A percentile compares a stretch with the other conserved stretches of the same genome.
phyloP scores from a whole-genome alignment of 352 stramenopile genomes.

The Blastocystis sp. region DNA sequence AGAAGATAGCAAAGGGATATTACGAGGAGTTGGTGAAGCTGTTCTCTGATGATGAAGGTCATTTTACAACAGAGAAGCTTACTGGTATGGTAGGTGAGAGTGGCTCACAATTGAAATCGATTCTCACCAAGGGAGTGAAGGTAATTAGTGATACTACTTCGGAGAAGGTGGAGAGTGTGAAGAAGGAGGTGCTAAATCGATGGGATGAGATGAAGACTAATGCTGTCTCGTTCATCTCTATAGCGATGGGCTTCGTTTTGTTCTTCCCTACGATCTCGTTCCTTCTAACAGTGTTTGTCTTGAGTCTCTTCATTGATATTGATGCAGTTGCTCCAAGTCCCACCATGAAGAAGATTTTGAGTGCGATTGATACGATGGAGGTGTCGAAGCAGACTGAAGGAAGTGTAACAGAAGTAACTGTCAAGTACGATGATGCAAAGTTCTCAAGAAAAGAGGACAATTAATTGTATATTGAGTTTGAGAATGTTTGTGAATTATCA shows the following conservation, averaged over 20 bases:
- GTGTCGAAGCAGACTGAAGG: not conserved
- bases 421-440: slow-evolving; percentile 27
- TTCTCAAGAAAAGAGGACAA: not conserved
- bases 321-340: not conserved
- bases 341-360: slow-evolving; percentile 16
- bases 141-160: not conserved
- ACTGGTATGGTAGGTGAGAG: slow-evolving; percentile 40
- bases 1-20: not conserved
- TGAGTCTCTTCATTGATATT: slow-evolving; percentile 17
- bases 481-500: too few species aligned
- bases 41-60: slow-evolving; percentile 12
- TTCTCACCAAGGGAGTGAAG: not conserved
- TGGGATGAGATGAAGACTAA: not conserved
- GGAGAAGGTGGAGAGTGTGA: slow-evolving; percentile 29
- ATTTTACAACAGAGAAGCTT: not conserved
- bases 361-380: slow-evolving; percentile 7
- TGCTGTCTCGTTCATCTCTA: slow-evolving; percentile 2
- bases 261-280: slow-evolving; percentile 30
- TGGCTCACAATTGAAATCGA: not conserved
- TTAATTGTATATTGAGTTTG: not conserved
- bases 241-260: not conserved
- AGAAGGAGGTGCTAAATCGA: not conserved
- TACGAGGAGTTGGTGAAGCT: slow-evolving; percentile 16
- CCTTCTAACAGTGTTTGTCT: not conserved
- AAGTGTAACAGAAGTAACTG: not conserved